Percentiles rank a stretch among this genome's conserved stretches.
Conservation (phyloP, 164 flowering plant genomes). For the Umbilicus rupestris region DNA sequence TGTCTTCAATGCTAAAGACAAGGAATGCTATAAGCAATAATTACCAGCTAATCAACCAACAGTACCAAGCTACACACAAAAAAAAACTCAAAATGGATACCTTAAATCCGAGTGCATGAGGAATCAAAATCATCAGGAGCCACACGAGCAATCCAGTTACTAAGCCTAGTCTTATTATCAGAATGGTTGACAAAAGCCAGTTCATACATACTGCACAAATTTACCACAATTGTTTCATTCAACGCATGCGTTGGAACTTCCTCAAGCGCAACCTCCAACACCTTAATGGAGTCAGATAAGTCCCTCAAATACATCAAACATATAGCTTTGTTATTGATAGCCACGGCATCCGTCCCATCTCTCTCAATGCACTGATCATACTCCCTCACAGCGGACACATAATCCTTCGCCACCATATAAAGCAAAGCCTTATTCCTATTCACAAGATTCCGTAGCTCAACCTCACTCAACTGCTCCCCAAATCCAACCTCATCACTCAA, state of each 20-base stretch:
- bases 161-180: constrained; percentile 77
- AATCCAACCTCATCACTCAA: constrained; percentile 21
- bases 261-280: constrained; percentile 77
- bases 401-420: constrained; percentile 82
- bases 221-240: constrained; percentile 82
- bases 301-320: constrained; percentile 98
- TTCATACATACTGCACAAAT: constrained; percentile 96
- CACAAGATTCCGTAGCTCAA: constrained; percentile 52
- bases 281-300: constrained; percentile 86
- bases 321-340: constrained; percentile 80
- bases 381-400: constrained; percentile 91
- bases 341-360: constrained; percentile 59
- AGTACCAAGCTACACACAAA: not conserved
- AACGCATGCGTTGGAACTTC: constrained; percentile 70
- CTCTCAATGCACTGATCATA: constrained; percentile 85
- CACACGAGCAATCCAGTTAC: constrained; percentile 87
- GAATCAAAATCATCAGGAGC: constrained; percentile 99
- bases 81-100: constrained; percentile 16
- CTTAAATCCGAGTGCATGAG: constrained; percentile 74
- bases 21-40: too few species aligned
- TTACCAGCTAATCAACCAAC: too few species aligned
- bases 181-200: constrained; percentile 88
- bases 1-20: too few species aligned
- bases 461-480: constrained; percentile 23
- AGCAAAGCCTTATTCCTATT: constrained; percentile 71